Evolutionary conservation across 192 early-diverging fungal species (phyloP), one percentile per base, ranked within the genome.

Genomic region (Haplosporangium gracile): DNA sequence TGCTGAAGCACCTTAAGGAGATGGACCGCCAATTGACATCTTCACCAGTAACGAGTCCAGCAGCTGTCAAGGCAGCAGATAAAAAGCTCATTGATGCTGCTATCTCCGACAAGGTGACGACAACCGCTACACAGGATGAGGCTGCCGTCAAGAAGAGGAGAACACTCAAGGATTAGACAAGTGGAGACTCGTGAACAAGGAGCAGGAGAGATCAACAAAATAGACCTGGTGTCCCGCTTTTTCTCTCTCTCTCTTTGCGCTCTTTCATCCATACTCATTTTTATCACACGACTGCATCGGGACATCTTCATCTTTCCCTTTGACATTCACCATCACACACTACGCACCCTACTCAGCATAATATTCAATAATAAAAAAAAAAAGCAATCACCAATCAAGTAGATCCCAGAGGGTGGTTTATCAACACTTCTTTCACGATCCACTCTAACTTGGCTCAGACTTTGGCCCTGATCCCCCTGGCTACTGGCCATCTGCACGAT

Each of bases 1-100:
- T 93, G 92, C 51, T 91, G 76, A 80, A 72, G 20, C 80, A 89
- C 45, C 74, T 91, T n/a, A 89, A 76, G 55, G 90, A 93, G 42
- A 93, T 93, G 77, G 86, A 88, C 72, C 40, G 29, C 20, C 5
- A 5, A 10, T 26, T 10, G 15, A 9, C n/a, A 42, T 57, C 53
- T 5, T 18, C 53, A 0, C 22, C 60, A 51, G 40, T 15, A 20
- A 49, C 68, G 29, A 38, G 53, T 80, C 55, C 42, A 39, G 36
- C 32, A 20, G 68, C 32, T 6, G 40, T 55, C 1, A 26, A 40
- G 18, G 18, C 22, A 43, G 65, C 15, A 11, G 71, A 49, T 16
- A 5, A 45, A 45, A 73, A 40, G 43, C n/a, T n/a, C 1, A 74
- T 70, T 24, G 49, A 75, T 39, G 22, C 51, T 2, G 9, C 78